phyloP scores from a whole-genome alignment of 495 filamentous ascomycete species.

The Friedmanniomyces endolithicus region DNA sequence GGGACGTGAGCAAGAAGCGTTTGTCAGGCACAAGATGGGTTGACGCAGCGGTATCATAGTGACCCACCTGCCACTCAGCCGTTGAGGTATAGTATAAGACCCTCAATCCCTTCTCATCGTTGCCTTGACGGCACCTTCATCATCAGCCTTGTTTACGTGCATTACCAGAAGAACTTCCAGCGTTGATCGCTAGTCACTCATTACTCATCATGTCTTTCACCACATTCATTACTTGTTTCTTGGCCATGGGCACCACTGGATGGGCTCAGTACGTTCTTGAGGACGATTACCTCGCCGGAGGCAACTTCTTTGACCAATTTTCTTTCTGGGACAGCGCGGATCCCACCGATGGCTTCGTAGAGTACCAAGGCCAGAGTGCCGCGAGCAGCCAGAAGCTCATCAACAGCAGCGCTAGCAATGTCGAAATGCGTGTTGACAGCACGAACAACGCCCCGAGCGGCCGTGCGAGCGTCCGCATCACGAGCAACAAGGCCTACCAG shows the following conservation, averaged over 20 bases:
- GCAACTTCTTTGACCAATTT: constrained; percentile 21
- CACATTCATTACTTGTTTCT: constrained; percentile 9
- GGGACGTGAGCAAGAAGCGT: background rate
- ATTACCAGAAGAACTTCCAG: background rate
- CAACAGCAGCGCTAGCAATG: constrained; percentile 8
- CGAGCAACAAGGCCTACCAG: constrained; percentile 30
- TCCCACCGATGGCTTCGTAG: constrained; percentile 28
- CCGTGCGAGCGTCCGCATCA: constrained; percentile 29
- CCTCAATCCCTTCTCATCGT: background rate
- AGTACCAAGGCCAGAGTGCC: constrained; percentile 24
- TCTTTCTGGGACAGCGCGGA: constrained; percentile 17
- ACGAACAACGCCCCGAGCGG: constrained; percentile 25
- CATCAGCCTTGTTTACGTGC: background rate
- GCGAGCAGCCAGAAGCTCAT: constrained; percentile 24
- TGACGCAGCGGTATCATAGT: background rate
- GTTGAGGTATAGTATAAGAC: background rate
- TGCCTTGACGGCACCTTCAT: background rate
- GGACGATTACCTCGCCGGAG: constrained; percentile 17
- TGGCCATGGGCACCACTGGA: constrained; percentile 1
- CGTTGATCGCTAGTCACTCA: constrained; percentile 18
- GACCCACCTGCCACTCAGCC: background rate
- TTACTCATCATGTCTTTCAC: constrained; percentile 14
- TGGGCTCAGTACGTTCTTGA: constrained; percentile 18
- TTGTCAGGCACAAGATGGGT: background rate
- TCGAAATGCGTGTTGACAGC: constrained; percentile 26